Evolutionary conservation across 2,329 filamentous ascomycete genomes (phyloP).

Genomic region (Aspergillus pseudonomiae): DNA sequence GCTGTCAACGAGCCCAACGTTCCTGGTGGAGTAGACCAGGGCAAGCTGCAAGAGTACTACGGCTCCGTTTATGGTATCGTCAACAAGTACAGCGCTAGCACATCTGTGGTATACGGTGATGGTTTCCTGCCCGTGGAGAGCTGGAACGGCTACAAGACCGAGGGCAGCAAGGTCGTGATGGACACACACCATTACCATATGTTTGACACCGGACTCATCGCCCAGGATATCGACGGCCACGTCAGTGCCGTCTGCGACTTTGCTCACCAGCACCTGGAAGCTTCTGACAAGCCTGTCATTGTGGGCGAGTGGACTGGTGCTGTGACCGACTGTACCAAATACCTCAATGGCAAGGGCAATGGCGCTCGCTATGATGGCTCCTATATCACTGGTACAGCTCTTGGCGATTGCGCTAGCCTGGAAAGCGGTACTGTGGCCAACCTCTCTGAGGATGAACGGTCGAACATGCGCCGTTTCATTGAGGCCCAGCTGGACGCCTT

Average conservation of each 20-base stretch:
- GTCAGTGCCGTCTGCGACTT: slow-evolving; percentile 60
- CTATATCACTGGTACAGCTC: slow-evolving; percentile 46
- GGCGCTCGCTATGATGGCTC: slow-evolving; percentile 63
- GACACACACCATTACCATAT: slow-evolving; percentile 73
- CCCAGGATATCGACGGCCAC: slow-evolving; percentile 56
- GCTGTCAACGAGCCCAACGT: slow-evolving; percentile 49
- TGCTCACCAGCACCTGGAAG: slow-evolving; percentile 50
- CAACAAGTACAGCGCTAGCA: slow-evolving; percentile 48
- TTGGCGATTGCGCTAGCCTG: slow-evolving; percentile 60
- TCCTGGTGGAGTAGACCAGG: slow-evolving; percentile 44
- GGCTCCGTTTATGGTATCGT: slow-evolving; percentile 55
- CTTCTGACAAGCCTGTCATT: slow-evolving; percentile 66
- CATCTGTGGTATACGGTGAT: slow-evolving; percentile 59
- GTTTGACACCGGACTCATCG: slow-evolving; percentile 57
- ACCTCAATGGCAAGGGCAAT: slow-evolving; percentile 59
- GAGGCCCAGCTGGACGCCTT: slow-evolving; percentile 51
- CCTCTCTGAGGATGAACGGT: slow-evolving; percentile 41
- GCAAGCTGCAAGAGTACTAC: slow-evolving; percentile 57
- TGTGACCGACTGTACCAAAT: slow-evolving; percentile 62
- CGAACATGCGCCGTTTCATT: slow-evolving; percentile 47
- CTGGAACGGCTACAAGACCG: slow-evolving; percentile 65
- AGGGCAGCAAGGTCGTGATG: slow-evolving; percentile 57
- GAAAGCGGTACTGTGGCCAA: slow-evolving; percentile 52
- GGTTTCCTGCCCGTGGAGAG: slow-evolving; percentile 49
- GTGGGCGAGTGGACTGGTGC: slow-evolving; percentile 71